Evolutionary conservation across 495 filamentous ascomycete genomes (phyloP).

Genomic region (Podospora comata): DNA sequence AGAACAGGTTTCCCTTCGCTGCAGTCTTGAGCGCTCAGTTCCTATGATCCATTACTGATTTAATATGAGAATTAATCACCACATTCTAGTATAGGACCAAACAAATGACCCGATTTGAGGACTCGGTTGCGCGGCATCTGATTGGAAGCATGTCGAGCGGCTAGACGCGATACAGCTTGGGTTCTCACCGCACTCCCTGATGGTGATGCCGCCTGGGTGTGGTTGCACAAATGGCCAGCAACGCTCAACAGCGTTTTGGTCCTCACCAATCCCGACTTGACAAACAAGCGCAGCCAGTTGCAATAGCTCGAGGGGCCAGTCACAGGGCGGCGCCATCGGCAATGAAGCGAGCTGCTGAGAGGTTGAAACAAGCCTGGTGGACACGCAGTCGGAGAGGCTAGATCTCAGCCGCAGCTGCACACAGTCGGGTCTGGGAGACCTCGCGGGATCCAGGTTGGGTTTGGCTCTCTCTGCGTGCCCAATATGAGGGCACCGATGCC

Average conservation of each 20-base stretch:
- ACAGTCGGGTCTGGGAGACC: slow-evolving; percentile 22
- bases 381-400: slow-evolving; percentile 14
- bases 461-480: slow-evolving; percentile 12
- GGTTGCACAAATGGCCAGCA: slow-evolving; percentile 7
- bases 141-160: not conserved
- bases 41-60: too few relatives aligned
- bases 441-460: not conserved
- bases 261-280: slow-evolving; percentile 27
- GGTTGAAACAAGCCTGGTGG: slow-evolving; percentile 22
- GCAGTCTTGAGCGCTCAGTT: not conserved
- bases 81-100: not conserved
- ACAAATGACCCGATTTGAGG: not conserved
- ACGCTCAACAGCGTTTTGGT: slow-evolving; percentile 2
- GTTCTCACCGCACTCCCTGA: slow-evolving; percentile 9
- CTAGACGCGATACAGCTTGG: not conserved
- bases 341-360: slow-evolving; percentile 9
- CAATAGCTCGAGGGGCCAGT: not conserved
- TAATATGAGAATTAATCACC: not conserved
- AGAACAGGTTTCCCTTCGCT: not conserved
- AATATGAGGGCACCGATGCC: slow-evolving; percentile 22
- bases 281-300: slow-evolving; percentile 5
- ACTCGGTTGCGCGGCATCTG: not conserved
- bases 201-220: not conserved
- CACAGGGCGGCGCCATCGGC: not conserved
- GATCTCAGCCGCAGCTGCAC: slow-evolving; percentile 32